phyloP scores from a whole-genome alignment of 2,329 filamentous ascomycete genomes.

The Pseudocercospora fuligena region DNA sequence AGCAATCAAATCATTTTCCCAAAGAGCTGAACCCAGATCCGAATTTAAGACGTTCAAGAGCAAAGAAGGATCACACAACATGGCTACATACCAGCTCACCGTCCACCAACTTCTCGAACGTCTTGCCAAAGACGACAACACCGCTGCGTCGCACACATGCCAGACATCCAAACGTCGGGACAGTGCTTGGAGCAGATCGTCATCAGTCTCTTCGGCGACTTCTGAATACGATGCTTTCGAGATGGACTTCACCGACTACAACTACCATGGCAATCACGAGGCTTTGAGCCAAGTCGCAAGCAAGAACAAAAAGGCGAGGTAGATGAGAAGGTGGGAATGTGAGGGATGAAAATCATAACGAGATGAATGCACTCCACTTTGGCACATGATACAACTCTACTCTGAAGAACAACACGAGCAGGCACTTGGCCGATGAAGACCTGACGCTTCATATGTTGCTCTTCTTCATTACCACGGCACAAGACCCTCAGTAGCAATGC shows the following conservation, averaged over 20 bases:
- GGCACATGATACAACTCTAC: not conserved
- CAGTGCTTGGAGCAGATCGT: constrained; percentile 11
- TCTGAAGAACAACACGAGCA: not conserved
- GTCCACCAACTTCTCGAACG: constrained; percentile 29
- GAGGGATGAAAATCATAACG: not conserved
- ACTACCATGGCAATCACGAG: constrained; percentile 1
- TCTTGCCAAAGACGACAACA: constrained; percentile 25
- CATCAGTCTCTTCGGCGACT: not conserved
- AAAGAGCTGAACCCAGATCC: too few relatives aligned
- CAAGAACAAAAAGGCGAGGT: not conserved
- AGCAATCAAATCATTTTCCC: not conserved
- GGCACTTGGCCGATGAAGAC: not conserved
- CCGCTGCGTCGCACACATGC: not conserved
- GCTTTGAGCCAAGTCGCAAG: not conserved
- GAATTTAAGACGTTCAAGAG: not conserved
- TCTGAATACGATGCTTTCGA: constrained; percentile 2
- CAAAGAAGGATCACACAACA: constrained; percentile 4
- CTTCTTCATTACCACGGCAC: not conserved
- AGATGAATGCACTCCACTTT: not conserved
- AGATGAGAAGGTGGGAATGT: not conserved
- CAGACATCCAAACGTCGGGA: not conserved
- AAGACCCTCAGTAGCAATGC: not conserved
- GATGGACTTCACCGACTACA: constrained; percentile 10
- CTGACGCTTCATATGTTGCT: not conserved
- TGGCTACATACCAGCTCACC: constrained; percentile 32